Evolutionary conservation across 2,329 filamentous ascomycete species (phyloP).

Genomic region (Phaeosphaeria sp.): DNA sequence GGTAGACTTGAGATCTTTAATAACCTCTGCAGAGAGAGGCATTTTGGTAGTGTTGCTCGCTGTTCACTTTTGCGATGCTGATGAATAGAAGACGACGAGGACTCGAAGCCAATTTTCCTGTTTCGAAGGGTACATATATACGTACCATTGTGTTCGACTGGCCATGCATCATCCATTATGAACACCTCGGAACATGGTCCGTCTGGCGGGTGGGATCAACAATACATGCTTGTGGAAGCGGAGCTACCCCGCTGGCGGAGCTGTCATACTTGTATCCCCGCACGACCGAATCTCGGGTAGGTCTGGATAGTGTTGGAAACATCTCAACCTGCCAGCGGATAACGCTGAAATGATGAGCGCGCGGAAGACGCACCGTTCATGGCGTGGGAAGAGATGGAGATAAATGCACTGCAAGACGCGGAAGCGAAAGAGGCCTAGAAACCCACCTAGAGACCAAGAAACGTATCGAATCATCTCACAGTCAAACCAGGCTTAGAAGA

Average conservation of each 20-base stretch:
- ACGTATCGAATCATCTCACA: no score
- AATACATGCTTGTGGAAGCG: neutral
- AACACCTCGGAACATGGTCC: neutral
- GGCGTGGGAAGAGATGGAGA: neutral
- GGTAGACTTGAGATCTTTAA: conserved; percentile 16
- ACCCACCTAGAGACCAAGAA: no score
- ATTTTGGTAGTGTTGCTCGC: conserved; percentile 4
- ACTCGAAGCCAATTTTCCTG: neutral
- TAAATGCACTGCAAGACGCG: no score
- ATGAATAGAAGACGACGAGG: neutral
- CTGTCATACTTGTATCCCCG: neutral
- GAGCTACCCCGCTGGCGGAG: conserved; percentile 1
- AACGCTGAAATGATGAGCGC: neutral
- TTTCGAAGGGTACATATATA: neutral
- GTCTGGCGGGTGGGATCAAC: neutral
- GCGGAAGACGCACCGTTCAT: neutral
- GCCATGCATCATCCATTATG: no score
- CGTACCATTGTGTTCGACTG: neutral
- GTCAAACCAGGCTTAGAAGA: no score
- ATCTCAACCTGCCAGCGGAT: neutral
- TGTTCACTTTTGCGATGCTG: neutral
- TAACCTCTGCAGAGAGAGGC: conserved; percentile 15
- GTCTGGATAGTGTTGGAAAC: neutral
- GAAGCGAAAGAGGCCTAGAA: no score
- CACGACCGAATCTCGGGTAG: neutral